Percentiles rank a stretch among this genome's conserved stretches.
phyloP scores from a whole-genome alignment of 768 basidiomycete genomes.

The Trametes elegans region DNA sequence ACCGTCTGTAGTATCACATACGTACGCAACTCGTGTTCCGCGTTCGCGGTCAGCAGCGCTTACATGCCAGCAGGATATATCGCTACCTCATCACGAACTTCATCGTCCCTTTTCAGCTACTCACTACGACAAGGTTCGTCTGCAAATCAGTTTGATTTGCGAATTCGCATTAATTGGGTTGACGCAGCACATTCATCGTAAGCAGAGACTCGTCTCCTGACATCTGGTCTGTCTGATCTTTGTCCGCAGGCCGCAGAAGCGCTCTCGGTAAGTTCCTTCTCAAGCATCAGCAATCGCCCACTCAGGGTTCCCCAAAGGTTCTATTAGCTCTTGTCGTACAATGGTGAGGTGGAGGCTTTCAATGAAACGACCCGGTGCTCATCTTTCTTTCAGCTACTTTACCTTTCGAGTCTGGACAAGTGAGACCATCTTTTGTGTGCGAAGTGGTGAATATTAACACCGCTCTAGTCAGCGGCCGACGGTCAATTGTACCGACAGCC shows the following conservation, averaged over 20 bases:
- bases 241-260: conserved; percentile 23
- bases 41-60: not conserved
- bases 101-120: conserved; percentile 16
- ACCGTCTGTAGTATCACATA: conserved; percentile 22
- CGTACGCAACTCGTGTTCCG: conserved; percentile 3
- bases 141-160: not conserved
- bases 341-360: not conserved
- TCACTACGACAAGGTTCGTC: conserved; percentile 20
- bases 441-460: not conserved
- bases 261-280: conserved; percentile 14
- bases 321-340: conserved; percentile 21
- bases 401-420: conserved; percentile 19
- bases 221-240: too few species aligned
- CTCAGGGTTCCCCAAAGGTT: not conserved
- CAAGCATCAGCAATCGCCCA: not conserved
- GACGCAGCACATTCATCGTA: conserved; percentile 22
- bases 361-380: not conserved
- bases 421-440: not conserved
- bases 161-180: not conserved
- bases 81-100: conserved; percentile 26
- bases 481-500: not conserved
- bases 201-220: too few species aligned
- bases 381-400: conserved; percentile 14
- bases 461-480: not conserved
- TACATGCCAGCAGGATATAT: conserved; percentile 17